These are phyloP conservation scores for Simplicillium sp. DNA, from an alignment of 2,329 filamentous ascomycete genomes.

Conservation along the genomic window DNA sequence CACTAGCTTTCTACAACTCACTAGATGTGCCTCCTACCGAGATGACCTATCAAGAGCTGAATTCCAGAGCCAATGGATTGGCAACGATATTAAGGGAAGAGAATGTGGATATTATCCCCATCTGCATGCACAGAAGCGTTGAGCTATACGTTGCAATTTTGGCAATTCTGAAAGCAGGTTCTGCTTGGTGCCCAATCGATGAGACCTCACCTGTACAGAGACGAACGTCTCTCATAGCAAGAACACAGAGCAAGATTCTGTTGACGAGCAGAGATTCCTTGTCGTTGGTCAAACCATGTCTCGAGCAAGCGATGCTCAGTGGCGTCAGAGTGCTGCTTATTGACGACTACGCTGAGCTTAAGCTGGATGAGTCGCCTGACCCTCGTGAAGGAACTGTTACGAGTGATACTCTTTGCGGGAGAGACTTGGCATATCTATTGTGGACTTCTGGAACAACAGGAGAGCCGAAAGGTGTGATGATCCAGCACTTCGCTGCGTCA, in stretches of 20 bases:
- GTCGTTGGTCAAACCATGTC: too few relatives aligned
- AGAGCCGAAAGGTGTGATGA: constrained; percentile 21
- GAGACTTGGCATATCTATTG: constrained; percentile 18
- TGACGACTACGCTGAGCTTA: constrained; percentile 4
- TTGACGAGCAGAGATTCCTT: constrained; percentile 1
- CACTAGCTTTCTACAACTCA: constrained; percentile 9
- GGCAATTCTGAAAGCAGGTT: constrained; percentile 23
- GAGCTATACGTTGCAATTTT: constrained; percentile 27
- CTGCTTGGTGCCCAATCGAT: constrained; percentile 25
- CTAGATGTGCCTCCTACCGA: constrained; percentile 14
- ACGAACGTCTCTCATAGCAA: constrained; percentile 14
- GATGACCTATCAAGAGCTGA: constrained; percentile 24
- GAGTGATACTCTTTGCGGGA: constrained; percentile 3
- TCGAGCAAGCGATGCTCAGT: constrained; percentile 7
- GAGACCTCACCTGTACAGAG: constrained; percentile 19
- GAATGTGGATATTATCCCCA: constrained; percentile 13
- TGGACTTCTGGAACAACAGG: constrained; percentile 24
- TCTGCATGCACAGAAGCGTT: constrained; percentile 13
- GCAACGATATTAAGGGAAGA: constrained; percentile 16
- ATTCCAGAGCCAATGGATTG: constrained; percentile 20
- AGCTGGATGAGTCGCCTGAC: background rate
- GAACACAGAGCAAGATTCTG: constrained; percentile 16
- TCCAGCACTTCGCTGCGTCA: constrained; percentile 18
- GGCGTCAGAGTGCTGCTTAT: constrained; percentile 19
- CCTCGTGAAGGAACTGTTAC: background rate